Base-by-base conservation (phyloP, 495 filamentous ascomycete genomes). In the Darksidea phi region DNA sequence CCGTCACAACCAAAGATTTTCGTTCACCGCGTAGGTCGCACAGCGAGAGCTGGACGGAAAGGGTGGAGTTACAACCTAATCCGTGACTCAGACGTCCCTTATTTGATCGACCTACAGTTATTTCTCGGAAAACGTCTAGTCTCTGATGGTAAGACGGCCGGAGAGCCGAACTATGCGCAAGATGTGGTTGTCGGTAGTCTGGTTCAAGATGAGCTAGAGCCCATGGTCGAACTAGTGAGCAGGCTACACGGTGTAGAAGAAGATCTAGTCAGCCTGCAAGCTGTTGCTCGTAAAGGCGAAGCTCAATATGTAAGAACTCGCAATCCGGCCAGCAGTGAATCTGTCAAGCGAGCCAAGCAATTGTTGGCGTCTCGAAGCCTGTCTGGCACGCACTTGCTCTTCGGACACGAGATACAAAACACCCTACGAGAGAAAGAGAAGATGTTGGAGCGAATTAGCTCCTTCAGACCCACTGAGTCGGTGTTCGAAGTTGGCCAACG, bases 11-110 rank as follows among this genome's bases (percentile, higher is more conserved):
- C 94, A 23, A 99, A 99, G 73, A 84, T 97, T 17, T 97, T 93
- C 66, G 87, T 99, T 58, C 94, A 99, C 73, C 87, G 94, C 67
- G 95, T 99, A 25, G 94, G 94, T 62, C 84, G 94, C 71, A 97
- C 94, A 12, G 94, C 94, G 23, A 83, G 94, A 80, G 94, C 94
- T 43, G 95, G 95, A 7, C 86, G 86, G 59, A 83, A 84, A 50
- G 94, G 94, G 54, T 97, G 95, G 94, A 88, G 88, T 76, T 99
- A 94, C 77, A 95, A 86, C 77, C 80, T 99, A 28, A 86, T 96
- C 12, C 82, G 87, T 48, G 87, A 90, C 47, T 81, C 87, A 5
- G 94, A 98, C 73, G 84, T 87, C 1, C 89, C 94, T 0, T 98
- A 97, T 69, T 79, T 98, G 1, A 76, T 98, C 1, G 94, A 98